These are phyloP conservation scores for Lactarius hatsudake DNA, from an alignment of 768 basidiomycete species.

Conservation along the genomic window DNA sequence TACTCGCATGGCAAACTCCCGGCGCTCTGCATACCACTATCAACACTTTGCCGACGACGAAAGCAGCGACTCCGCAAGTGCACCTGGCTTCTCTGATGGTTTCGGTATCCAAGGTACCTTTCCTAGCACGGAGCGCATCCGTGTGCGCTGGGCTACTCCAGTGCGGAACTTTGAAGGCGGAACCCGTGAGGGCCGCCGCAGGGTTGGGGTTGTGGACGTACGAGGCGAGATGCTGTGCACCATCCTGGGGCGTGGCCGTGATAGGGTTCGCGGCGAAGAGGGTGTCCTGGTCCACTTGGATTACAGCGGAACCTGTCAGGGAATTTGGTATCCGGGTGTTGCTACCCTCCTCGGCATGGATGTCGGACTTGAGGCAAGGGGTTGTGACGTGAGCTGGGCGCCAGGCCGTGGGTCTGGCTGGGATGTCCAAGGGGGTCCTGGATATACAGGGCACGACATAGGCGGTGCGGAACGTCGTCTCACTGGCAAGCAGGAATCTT, in stretches of 20 bases:
- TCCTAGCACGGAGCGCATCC: constrained; percentile 70
- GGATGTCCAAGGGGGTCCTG: constrained; percentile 59
- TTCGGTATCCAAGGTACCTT: constrained; percentile 76
- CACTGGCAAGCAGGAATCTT: constrained; percentile 22
- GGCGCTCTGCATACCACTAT: constrained; percentile 55
- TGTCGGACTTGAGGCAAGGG: constrained; percentile 63
- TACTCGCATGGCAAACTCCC: constrained; percentile 48
- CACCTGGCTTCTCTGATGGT: constrained; percentile 53
- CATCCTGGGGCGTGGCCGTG: constrained; percentile 49
- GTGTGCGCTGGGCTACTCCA: constrained; percentile 65
- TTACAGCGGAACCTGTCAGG: constrained; percentile 71
- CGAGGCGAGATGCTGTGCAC: constrained; percentile 64
- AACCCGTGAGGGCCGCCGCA: constrained; percentile 52
- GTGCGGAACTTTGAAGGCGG: constrained; percentile 47
- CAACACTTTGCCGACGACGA: constrained; percentile 79
- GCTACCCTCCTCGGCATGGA: constrained; percentile 81
- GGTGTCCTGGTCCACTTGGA: constrained; percentile 65
- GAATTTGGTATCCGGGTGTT: constrained; percentile 80
- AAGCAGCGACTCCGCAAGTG: constrained; percentile 66
- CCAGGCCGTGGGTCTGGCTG: constrained; percentile 50
- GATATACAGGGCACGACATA: constrained; percentile 70
- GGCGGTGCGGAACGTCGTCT: constrained; percentile 38
- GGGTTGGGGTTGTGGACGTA: constrained; percentile 67
- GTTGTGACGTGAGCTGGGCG: constrained; percentile 68
- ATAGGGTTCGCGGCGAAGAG: constrained; percentile 37